Evolutionary conservation across 2,329 filamentous ascomycete genomes (phyloP).

Genomic region (Colletotrichum falcatum): DNA sequence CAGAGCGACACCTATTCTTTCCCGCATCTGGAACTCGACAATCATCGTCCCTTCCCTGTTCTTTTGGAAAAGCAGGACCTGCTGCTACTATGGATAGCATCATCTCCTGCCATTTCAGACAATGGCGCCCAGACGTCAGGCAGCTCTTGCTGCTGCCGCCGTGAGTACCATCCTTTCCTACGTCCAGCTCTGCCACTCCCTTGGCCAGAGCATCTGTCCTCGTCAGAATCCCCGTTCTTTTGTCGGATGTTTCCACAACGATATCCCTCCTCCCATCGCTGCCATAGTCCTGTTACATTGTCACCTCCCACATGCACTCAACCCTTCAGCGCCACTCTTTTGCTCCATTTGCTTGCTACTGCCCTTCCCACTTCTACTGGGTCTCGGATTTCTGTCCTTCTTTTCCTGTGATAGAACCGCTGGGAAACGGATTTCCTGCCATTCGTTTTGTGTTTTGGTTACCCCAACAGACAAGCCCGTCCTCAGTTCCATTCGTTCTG

Average conservation of each 20-base stretch:
- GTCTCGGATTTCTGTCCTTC: constrained; percentile 25
- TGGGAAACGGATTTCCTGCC: constrained; percentile 23
- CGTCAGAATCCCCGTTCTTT: constrained; percentile 28
- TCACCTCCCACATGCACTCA: constrained; percentile 20
- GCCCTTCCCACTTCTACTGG: constrained; percentile 7
- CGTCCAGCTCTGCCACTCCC: neutral
- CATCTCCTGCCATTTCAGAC: constrained; percentile 21
- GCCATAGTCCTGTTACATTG: neutral
- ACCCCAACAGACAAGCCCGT: constrained; percentile 10
- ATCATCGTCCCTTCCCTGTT: neutral
- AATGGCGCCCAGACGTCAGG: constrained; percentile 35
- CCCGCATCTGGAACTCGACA: neutral
- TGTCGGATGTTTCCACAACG: neutral
- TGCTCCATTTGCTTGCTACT: constrained; percentile 33
- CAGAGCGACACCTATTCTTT: neutral
- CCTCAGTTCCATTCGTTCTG: constrained; percentile 25
- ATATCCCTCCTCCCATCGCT: constrained; percentile 20
- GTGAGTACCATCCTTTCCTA: constrained; percentile 20
- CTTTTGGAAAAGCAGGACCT: constrained; percentile 3
- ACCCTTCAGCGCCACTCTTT: constrained; percentile 18
- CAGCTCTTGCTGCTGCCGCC: constrained; percentile 36
- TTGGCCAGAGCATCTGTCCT: neutral
- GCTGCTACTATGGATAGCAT: constrained; percentile 39
- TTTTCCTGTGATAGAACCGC: constrained; percentile 17
- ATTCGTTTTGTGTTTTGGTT: constrained; percentile 38